Conservation (phyloP, 2,329 filamentous ascomycete species). For the Sclerotinia subarctica region DNA sequence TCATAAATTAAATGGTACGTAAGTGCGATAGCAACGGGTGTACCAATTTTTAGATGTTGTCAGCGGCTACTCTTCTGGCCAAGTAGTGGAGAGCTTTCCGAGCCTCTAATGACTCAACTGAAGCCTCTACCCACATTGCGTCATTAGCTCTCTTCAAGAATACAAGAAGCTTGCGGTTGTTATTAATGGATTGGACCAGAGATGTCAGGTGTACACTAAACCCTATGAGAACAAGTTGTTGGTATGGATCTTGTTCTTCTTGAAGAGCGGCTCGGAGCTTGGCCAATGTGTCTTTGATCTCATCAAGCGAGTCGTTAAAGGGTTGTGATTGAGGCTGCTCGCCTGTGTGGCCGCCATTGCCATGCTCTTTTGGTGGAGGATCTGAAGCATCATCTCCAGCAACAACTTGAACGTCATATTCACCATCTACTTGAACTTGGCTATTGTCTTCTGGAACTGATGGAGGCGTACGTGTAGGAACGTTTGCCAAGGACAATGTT, state of each 20-base stretch:
- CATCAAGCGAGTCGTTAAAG: background rate
- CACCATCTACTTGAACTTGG: background rate
- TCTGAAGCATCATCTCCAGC: conserved; percentile 5
- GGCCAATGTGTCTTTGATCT: background rate
- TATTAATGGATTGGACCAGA: background rate
- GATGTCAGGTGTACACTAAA: background rate
- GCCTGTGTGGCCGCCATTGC: background rate
- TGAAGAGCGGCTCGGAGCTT: background rate
- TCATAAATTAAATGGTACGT: background rate
- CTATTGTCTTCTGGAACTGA: too few species aligned
- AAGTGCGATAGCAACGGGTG: too few species aligned
- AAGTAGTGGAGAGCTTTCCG: background rate
- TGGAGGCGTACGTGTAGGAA: background rate
- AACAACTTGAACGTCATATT: background rate
- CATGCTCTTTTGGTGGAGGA: background rate
- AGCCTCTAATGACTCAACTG: background rate
- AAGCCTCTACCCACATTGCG: background rate
- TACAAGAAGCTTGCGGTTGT: background rate
- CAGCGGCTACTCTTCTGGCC: background rate
- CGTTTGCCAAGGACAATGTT: background rate
- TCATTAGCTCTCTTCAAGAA: background rate
- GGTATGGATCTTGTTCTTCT: background rate
- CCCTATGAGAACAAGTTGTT: background rate
- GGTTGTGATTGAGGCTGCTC: background rate
- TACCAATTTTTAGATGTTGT: background rate